A percentile compares a stretch with the other conserved stretches of the same genome.
Conservation (phyloP, 805 yeast genomes). For the Teunomyces stri region DNA sequence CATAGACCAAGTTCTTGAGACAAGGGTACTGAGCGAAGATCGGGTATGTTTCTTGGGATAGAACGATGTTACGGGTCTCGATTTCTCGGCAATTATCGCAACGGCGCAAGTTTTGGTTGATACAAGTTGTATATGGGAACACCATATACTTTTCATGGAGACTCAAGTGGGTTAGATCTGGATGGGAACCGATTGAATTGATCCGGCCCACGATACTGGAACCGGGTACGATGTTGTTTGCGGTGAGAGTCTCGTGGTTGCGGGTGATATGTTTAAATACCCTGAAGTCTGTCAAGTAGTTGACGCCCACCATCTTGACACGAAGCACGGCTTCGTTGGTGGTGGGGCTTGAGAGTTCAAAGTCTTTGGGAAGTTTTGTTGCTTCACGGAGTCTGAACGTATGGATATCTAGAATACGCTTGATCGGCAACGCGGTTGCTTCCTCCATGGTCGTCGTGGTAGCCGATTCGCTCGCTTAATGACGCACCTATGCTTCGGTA, state of each 20-base stretch:
- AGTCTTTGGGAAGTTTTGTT: slow-evolving; percentile 26
- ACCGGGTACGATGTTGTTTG: slow-evolving; percentile 29
- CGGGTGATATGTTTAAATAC: slow-evolving; percentile 8
- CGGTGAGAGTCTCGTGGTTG: neutral
- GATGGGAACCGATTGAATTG: slow-evolving; percentile 8
- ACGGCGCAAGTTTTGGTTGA: slow-evolving; percentile 18
- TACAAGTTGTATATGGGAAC: slow-evolving; percentile 35
- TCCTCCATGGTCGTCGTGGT: slow-evolving; percentile 1
- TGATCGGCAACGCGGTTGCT: slow-evolving; percentile 19
- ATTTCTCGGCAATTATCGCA: slow-evolving; percentile 20
- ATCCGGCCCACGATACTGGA: slow-evolving; percentile 31
- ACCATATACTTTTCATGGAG: slow-evolving; percentile 23
- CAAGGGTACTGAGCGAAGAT: slow-evolving; percentile 22
- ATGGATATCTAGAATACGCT: slow-evolving; percentile 24
- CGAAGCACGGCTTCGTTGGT: slow-evolving; percentile 22
- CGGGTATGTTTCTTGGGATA: slow-evolving; percentile 5
- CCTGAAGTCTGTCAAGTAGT: slow-evolving; percentile 26
- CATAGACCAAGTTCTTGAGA: slow-evolving; percentile 23
- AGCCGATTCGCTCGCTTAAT: neutral
- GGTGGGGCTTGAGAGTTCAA: slow-evolving; percentile 8
- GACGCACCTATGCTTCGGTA: neutral
- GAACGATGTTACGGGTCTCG: neutral
- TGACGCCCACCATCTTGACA: slow-evolving; percentile 28
- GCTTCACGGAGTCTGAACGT: slow-evolving; percentile 18
- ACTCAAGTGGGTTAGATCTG: slow-evolving; percentile 1